Evolutionary conservation across 345 rosid genomes (phyloP).

Genomic region (Eucalyptus decipiens): DNA sequence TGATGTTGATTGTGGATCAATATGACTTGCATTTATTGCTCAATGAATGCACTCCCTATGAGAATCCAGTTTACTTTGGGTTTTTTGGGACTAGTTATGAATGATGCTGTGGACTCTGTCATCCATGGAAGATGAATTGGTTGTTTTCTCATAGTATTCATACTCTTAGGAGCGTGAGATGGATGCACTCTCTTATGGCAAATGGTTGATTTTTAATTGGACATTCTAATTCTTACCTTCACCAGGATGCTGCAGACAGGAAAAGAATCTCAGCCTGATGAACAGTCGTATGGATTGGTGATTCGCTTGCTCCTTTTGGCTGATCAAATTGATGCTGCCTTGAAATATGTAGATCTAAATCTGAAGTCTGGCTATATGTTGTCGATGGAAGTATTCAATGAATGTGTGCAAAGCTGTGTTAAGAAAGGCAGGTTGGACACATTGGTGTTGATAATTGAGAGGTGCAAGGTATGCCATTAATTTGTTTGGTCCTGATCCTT

Average conservation of each 20-base stretch:
- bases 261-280: constrained; percentile 73
- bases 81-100: neutral
- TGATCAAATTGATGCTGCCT: constrained; percentile 47
- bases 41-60: neutral
- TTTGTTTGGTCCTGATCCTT: neutral
- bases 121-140: neutral
- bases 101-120: neutral
- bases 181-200: neutral
- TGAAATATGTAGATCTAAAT: constrained; percentile 46
- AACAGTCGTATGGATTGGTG: constrained; percentile 70
- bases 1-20: neutral
- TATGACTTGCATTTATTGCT: neutral
- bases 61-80: neutral
- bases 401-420: constrained; percentile 48
- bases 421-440: constrained; percentile 42
- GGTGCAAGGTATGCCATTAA: constrained; percentile 64
- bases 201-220: neutral
- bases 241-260: constrained; percentile 81
- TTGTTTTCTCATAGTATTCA: neutral
- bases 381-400: constrained; percentile 39
- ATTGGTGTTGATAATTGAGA: constrained; percentile 67
- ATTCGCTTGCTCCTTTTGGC: constrained; percentile 36
- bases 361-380: constrained; percentile 53
- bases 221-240: neutral
- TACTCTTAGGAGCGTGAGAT: neutral